Evolutionary conservation across 177 flowering plant genomes (phyloP).

Genomic region (Vitis hybrid): DNA sequence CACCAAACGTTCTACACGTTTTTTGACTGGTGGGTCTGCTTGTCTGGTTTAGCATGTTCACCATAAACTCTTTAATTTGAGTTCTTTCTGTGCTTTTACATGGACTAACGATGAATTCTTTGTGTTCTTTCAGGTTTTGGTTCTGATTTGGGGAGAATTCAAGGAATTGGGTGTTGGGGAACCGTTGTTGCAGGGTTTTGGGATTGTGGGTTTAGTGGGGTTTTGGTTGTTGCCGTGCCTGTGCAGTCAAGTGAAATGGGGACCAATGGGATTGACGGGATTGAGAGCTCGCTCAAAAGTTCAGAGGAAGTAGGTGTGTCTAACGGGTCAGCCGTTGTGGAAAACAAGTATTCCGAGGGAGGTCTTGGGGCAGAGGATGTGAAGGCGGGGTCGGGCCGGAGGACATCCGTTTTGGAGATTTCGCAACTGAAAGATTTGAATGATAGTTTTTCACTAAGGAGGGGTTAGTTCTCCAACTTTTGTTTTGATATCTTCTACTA

Average conservation of each 20-base stretch:
- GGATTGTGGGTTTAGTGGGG: slow-evolving; percentile 7
- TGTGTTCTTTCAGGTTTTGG: neutral
- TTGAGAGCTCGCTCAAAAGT: slow-evolving; percentile 17
- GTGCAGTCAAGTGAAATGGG: slow-evolving; percentile 26
- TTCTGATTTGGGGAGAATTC: neutral
- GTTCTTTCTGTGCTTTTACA: slow-evolving; percentile 1
- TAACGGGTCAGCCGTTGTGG: slow-evolving; percentile 10
- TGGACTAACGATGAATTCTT: too few species aligned
- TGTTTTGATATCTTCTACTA: neutral
- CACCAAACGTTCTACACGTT: slow-evolving; percentile 19
- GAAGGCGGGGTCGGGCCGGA: slow-evolving; percentile 1
- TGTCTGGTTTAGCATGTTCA: neutral
- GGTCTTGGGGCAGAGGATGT: slow-evolving; percentile 9
- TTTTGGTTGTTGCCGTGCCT: too few species aligned
- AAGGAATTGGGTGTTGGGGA: neutral
- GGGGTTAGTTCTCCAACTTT: slow-evolving; percentile 27
- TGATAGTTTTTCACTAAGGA: slow-evolving; percentile 24
- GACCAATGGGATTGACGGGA: slow-evolving; percentile 32
- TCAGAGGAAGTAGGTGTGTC: slow-evolving; percentile 17
- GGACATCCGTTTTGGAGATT: slow-evolving; percentile 25
- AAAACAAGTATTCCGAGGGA: slow-evolving; percentile 11
- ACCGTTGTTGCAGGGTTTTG: slow-evolving; percentile 14
- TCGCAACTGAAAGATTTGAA: slow-evolving; percentile 21
- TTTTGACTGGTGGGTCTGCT: slow-evolving; percentile 26
- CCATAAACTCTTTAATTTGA: neutral